A percentile compares a stretch with the other conserved stretches of the same genome.
Conservation (phyloP, 2,329 filamentous ascomycete species). For the Ophiostoma novo-ulmi region DNA sequence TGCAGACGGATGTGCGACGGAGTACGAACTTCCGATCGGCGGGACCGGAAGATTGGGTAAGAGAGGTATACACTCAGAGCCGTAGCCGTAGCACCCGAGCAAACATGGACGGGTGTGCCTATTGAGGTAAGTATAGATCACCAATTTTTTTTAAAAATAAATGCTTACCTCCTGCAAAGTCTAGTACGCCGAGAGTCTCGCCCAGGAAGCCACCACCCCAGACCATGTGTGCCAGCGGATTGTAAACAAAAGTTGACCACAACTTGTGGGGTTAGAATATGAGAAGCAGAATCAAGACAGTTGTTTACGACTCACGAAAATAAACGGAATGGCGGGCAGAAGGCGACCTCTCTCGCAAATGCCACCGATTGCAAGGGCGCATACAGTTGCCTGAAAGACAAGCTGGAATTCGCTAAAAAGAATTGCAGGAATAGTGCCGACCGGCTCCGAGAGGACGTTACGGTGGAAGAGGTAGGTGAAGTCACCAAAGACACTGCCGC, state of each 20-base stretch:
- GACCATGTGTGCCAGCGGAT: constrained; percentile 89
- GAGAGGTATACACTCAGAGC: constrained; percentile 92
- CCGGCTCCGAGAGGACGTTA: constrained; percentile 84
- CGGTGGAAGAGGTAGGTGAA: constrained; percentile 80
- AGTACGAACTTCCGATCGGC: constrained; percentile 52
- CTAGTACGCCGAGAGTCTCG: constrained; percentile 74
- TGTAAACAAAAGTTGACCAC: constrained; percentile 96
- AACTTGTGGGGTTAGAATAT: constrained; percentile 3
- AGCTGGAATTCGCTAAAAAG: constrained; percentile 79
- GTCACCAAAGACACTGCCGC: constrained; percentile 77
- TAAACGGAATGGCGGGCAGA: constrained; percentile 20
- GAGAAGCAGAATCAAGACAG: neutral
- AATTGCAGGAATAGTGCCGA: constrained; percentile 84
- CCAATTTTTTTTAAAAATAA: too few species aligned
- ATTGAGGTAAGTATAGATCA: too few species aligned
- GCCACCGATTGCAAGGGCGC: constrained; percentile 22
- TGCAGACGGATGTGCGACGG: constrained; percentile 22
- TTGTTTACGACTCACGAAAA: constrained; percentile 17
- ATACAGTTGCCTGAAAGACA: constrained; percentile 23
- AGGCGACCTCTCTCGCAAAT: constrained; percentile 21
- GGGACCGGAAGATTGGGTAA: constrained; percentile 70
- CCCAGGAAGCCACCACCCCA: constrained; percentile 92
- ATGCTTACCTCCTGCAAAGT: constrained; percentile 70
- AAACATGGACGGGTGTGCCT: constrained; percentile 89
- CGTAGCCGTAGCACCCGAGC: constrained; percentile 82